Evolutionary conservation across 306 rosid species (phyloP), one percentile per base, ranked within the genome.

Genomic region (Bauhinia variegata): DNA sequence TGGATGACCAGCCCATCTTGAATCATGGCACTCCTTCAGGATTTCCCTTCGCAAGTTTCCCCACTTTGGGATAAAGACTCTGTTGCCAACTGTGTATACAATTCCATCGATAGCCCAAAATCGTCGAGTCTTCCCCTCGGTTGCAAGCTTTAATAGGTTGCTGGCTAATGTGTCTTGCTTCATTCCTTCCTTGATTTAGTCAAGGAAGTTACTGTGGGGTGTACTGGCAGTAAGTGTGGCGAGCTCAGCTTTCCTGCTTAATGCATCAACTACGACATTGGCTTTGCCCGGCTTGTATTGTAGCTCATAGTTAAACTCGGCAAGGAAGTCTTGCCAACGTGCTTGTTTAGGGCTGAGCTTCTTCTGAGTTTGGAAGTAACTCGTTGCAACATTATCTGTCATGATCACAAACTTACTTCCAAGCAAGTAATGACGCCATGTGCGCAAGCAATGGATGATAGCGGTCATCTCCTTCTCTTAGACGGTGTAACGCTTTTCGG

Each of bases 381-480:
- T 65, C 8, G 9, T 52, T 0, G 62, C 61, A 0, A 70, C 48
- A 43, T 43, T 43, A 3, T 9, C 6, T 38, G 11, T 38, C 43
- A 6, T 38, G 43, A 38, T 38, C 15, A 56, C 18, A 4, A 70
- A 70, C 2, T 15, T 7, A 0, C 60, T 4, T 0, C 50, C 60
- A 5, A 56, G 1, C 4, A 69, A 5, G 8, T 70, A 58, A 3
- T 70, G 67, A 0, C 42, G 3, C 75, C 52, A 60, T 0, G 9
- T 7, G 4, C n/a, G 1, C 0, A 70, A 10, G 7, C 68, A 70
- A 19, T 59, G 53, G 0, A 70, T 15, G 0, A 59, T 32, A 0
- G 15, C 36, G 0, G 11, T n/a, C 60, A 70, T 70, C 5, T 70
- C 60, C 9, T 59, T 70, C 38, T 70, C 53, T 1, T 60, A 31